Conservation (phyloP, 129 eudicot species). For the Flaveria ramosissima region DNA sequence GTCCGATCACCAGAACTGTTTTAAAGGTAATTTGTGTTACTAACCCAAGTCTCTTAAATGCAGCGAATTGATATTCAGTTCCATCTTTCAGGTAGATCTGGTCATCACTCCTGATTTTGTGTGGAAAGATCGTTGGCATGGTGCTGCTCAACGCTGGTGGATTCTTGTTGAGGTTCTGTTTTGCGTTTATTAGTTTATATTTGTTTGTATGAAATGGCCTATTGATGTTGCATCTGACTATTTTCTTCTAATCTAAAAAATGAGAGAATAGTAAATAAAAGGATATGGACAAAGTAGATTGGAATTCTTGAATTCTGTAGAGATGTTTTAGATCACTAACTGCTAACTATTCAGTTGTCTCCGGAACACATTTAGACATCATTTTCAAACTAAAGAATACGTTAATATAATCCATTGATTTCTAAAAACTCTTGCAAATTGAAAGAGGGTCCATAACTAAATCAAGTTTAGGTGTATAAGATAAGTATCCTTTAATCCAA, state of each 20-base stretch:
- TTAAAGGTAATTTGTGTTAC: slow-evolving; percentile 64
- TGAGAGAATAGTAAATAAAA: not conserved
- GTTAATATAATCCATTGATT: not conserved
- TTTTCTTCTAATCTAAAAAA: slow-evolving; percentile 2
- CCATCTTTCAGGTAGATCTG: slow-evolving; percentile 73
- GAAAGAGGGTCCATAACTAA: not conserved
- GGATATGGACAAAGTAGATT: not conserved
- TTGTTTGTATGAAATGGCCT: slow-evolving; percentile 6
- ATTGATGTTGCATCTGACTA: slow-evolving; percentile 17
- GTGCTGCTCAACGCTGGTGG: slow-evolving; percentile 98
- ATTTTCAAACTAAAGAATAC: slow-evolving; percentile 15
- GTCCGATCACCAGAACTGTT: slow-evolving; percentile 99
- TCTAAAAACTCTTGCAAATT: slow-evolving; percentile 9
- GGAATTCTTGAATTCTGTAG: not conserved
- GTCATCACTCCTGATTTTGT: slow-evolving; percentile 78
- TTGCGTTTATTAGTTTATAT: slow-evolving; percentile 21
- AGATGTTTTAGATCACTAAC: not conserved
- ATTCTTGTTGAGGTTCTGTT: slow-evolving; percentile 91
- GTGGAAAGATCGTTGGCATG: slow-evolving; percentile 99
- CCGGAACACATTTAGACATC: not conserved
- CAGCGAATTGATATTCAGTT: slow-evolving; percentile 25
- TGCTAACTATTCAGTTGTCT: not conserved
- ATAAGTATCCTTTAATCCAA: not conserved
- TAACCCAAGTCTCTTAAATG: slow-evolving; percentile 16
- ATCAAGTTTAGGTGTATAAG: slow-evolving; percentile 9